Evolutionary conservation across 1,284 basidiomycete genomes (phyloP).

Genomic region (Volvariella surrecta): DNA sequence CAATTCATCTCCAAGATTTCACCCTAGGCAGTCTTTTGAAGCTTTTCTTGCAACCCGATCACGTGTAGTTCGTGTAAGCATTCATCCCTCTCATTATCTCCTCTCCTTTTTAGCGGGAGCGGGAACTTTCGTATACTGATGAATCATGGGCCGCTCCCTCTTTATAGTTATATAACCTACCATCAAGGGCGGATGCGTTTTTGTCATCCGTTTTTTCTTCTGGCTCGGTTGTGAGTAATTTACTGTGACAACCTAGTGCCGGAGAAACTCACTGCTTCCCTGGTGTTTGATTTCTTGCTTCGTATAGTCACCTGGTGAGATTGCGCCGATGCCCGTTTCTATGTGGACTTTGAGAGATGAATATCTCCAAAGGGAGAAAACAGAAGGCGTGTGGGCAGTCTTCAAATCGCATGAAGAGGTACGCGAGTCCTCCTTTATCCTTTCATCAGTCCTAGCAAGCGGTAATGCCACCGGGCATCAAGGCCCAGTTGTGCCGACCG

Average conservation of each 20-base stretch:
- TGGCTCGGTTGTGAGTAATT: not conserved
- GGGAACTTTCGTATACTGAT: conserved; percentile 5
- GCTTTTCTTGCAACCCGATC: conserved; percentile 40
- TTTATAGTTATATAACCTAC: conserved; percentile 27
- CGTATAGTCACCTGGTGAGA: conserved; percentile 6
- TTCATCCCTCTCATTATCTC: conserved; percentile 1
- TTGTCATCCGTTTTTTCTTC: conserved; percentile 23
- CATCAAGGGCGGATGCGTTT: conserved; percentile 25
- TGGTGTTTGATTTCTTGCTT: conserved; percentile 8
- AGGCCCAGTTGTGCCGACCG: no score
- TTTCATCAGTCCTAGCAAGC: conserved; percentile 3
- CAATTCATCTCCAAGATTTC: conserved; percentile 13
- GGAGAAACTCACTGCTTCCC: conserved; percentile 8
- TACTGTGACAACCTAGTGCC: not conserved
- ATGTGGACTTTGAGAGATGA: conserved; percentile 37
- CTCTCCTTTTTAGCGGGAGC: conserved; percentile 1
- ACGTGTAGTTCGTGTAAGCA: conserved; percentile 40
- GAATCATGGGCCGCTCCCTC: conserved; percentile 1
- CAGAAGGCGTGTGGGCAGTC: conserved; percentile 41
- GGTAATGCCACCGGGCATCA: no score
- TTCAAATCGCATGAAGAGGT: conserved; percentile 56
- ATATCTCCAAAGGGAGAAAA: conserved; percentile 13
- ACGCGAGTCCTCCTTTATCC: conserved; percentile 15
- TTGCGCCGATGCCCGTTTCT: conserved; percentile 24
- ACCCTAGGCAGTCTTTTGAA: conserved; percentile 22